Evolutionary conservation across 208 protist genomes (phyloP).

Genomic region (Crithidia fasciculata): DNA sequence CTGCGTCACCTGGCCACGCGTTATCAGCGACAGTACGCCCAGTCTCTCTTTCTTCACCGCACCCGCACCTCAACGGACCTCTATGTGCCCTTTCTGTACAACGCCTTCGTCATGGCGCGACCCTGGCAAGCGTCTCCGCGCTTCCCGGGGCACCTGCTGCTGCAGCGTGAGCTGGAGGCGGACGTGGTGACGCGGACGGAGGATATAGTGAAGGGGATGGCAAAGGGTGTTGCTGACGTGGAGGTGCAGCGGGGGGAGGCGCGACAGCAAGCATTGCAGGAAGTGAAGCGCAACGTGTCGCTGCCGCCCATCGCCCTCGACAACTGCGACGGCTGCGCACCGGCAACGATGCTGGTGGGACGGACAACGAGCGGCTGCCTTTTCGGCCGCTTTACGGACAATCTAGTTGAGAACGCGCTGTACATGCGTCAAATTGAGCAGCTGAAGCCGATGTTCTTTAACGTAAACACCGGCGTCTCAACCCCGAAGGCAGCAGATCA

Average conservation of each 20-base stretch:
- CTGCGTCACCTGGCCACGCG: conserved; percentile 42
- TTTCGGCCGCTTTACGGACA: conserved; percentile 39
- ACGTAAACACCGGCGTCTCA: conserved; percentile 40
- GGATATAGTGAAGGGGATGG: not conserved
- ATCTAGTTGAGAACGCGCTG: conserved; percentile 17
- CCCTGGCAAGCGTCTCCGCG: conserved; percentile 61
- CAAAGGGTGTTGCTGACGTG: not conserved
- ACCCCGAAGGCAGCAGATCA: conserved; percentile 13
- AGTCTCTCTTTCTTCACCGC: conserved; percentile 31
- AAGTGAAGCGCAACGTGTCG: not conserved
- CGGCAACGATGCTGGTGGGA: conserved; percentile 34
- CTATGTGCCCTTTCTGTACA: conserved; percentile 67
- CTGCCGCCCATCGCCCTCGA: conserved; percentile 26
- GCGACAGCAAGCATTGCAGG: not conserved
- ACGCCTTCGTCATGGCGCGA: conserved; percentile 65
- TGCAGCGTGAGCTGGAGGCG: conserved; percentile 9
- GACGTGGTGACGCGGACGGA: not conserved
- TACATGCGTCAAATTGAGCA: conserved; percentile 17
- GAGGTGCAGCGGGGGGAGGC: not conserved
- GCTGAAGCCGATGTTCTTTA: conserved; percentile 46
- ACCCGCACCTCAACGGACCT: conserved; percentile 38
- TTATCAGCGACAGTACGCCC: conserved; percentile 49
- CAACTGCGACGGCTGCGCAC: conserved; percentile 64
- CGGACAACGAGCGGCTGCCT: conserved; percentile 12
- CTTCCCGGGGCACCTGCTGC: conserved; percentile 46